Evolutionary conservation across 73 alveolate species (phyloP).

Genomic region (Tetrahymena thermophila): DNA sequence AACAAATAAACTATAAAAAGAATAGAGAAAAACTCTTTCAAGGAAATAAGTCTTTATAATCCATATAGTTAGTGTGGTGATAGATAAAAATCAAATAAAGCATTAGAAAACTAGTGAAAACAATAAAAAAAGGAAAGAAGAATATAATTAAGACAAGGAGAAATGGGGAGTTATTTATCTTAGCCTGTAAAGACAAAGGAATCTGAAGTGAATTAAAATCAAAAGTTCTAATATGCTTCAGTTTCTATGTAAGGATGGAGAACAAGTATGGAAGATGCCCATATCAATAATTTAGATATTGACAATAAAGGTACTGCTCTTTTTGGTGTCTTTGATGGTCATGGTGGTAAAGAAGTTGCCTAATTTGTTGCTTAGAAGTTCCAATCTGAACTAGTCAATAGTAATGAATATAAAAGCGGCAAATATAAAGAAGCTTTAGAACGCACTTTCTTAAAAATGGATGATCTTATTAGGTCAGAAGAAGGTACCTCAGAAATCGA

Average conservation of each 20-base stretch:
- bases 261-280: conserved; percentile 86
- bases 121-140: neutral
- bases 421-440: conserved; percentile 70
- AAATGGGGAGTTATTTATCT: neutral
- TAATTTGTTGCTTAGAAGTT: conserved; percentile 54
- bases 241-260: conserved; percentile 46
- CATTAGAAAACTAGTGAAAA: neutral
- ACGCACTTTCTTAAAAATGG: conserved; percentile 81
- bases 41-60: neutral
- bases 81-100: neutral
- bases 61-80: neutral
- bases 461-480: conserved; percentile 57
- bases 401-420: conserved; percentile 56
- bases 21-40: neutral
- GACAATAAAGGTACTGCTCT: conserved; percentile 50
- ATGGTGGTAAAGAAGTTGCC: conserved; percentile 94
- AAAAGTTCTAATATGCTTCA: neutral
- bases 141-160: neutral
- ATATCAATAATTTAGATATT: conserved; percentile 45
- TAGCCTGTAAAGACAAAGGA: neutral
- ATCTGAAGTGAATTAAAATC: neutral
- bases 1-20: neutral
- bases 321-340: conserved; percentile 96
- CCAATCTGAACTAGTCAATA: conserved; percentile 51
- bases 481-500: conserved; percentile 29